These are phyloP conservation scores for Hymenoscyphus scutula DNA, from an alignment of 2,329 filamentous ascomycete genomes.

Conservation along the genomic window DNA sequence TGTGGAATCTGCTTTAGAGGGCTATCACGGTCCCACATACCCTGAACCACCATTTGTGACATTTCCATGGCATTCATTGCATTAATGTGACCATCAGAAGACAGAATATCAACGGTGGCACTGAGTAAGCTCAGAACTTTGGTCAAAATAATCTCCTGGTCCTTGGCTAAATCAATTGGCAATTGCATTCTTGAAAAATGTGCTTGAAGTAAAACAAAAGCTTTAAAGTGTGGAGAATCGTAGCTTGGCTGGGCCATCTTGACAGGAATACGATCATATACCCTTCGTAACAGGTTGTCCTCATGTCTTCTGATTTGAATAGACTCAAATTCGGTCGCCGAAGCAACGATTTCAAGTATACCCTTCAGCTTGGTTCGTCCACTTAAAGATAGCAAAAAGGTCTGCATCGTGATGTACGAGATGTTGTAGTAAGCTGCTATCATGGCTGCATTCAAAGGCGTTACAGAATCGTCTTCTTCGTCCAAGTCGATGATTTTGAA, in stretches of 20 bases:
- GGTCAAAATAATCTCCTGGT: constrained; percentile 83
- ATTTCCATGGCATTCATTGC: constrained; percentile 99
- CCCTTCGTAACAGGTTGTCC: constrained; percentile 79
- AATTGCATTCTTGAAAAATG: constrained; percentile 98
- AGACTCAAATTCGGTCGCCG: constrained; percentile 92
- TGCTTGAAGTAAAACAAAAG: constrained; percentile 93
- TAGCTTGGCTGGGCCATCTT: constrained; percentile 87
- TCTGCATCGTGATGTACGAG: constrained; percentile 99
- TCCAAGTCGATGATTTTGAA: constrained; percentile 96
- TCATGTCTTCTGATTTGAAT: constrained; percentile 95
- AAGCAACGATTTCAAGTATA: constrained; percentile 94
- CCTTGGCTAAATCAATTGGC: constrained; percentile 91
- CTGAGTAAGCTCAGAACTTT: constrained; percentile 86
- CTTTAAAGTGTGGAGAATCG: constrained; percentile 97
- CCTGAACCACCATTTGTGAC: constrained; percentile 98
- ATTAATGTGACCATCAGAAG: constrained; percentile 92
- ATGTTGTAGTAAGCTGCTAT: constrained; percentile 99
- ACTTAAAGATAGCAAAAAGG: constrained; percentile 86
- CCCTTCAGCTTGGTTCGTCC: constrained; percentile 92
- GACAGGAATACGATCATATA: constrained; percentile 91
- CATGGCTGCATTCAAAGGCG: constrained; percentile 93
- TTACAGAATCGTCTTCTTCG: constrained; percentile 85
- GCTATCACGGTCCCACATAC: constrained; percentile 98
- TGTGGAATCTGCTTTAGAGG: constrained; percentile 97
- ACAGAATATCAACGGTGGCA: constrained; percentile 91